Conservation (phyloP, 768 basidiomycete species). For the Tylopilus rubrobrunneus region DNA sequence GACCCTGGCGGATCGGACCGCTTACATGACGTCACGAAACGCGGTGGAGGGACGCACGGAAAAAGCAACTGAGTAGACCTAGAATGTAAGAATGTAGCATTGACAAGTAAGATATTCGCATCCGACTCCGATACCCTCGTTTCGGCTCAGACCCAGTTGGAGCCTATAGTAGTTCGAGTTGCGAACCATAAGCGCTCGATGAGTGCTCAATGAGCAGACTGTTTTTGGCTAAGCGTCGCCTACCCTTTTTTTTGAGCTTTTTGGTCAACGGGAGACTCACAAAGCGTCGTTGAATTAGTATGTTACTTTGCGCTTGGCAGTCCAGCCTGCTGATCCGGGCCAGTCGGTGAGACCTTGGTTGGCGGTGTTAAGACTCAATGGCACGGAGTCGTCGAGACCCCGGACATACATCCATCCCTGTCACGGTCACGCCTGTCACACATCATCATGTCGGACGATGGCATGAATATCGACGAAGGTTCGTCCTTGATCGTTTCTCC, state of each 20-base stretch:
- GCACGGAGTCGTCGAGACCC: neutral
- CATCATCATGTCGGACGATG: slow-evolving; percentile 79
- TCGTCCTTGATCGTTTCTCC: slow-evolving; percentile 13
- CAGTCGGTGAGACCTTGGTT: neutral
- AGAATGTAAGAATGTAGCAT: no score
- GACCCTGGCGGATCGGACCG: neutral
- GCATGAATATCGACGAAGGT: slow-evolving; percentile 92
- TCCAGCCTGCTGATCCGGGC: no score
- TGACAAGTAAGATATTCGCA: neutral
- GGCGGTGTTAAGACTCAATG: slow-evolving; percentile 12
- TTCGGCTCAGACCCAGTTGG: slow-evolving; percentile 1
- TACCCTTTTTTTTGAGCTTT: no score
- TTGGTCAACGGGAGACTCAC: no score
- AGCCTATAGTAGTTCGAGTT: no score
- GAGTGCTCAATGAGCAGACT: no score
- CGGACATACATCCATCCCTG: slow-evolving; percentile 3
- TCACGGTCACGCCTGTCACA: slow-evolving; percentile 30
- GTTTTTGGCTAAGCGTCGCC: no score
- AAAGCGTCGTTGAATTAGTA: no score
- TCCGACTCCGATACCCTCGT: slow-evolving; percentile 14
- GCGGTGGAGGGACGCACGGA: slow-evolving; percentile 9
- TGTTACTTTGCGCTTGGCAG: no score
- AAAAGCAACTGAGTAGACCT: neutral
- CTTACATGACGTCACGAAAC: slow-evolving; percentile 12
- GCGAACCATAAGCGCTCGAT: no score